phyloP scores from a whole-genome alignment of 345 rosid species.

The Lepidium aucheri region DNA sequence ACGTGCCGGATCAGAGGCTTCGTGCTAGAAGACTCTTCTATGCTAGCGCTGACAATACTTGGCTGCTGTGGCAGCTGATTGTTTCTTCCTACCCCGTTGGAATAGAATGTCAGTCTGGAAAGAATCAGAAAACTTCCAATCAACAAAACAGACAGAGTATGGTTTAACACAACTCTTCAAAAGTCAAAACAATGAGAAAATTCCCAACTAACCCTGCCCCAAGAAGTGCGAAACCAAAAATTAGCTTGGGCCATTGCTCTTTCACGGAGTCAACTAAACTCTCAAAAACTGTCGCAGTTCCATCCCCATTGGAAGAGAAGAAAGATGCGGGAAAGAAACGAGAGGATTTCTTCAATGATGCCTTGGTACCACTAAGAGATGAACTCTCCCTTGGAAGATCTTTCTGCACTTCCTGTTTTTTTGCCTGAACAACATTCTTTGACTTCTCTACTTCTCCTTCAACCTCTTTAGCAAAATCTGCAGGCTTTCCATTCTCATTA shows the following conservation, averaged over 20 bases:
- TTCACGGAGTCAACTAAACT: constrained; percentile 54
- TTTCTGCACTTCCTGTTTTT: constrained; percentile 73
- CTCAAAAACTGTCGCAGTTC: constrained; percentile 58
- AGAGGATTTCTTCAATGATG: constrained; percentile 77
- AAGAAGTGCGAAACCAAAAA: constrained; percentile 60
- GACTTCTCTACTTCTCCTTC: constrained; percentile 65
- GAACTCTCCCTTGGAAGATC: constrained; percentile 60
- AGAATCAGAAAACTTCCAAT: constrained; percentile 13
- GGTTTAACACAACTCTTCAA: not conserved
- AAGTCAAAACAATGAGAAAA: constrained; percentile 10
- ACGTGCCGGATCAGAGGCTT: constrained; percentile 60
- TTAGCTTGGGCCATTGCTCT: constrained; percentile 77
- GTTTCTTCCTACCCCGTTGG: constrained; percentile 54
- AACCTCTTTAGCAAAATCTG: constrained; percentile 45
- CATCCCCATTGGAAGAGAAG: constrained; percentile 79
- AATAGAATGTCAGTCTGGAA: constrained; percentile 61
- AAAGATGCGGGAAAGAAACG: constrained; percentile 96
- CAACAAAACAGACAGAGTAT: not conserved
- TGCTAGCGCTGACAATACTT: constrained; percentile 49
- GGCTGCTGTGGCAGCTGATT: constrained; percentile 59
- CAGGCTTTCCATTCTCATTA: constrained; percentile 49
- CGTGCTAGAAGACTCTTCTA: constrained; percentile 73
- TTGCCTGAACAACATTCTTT: constrained; percentile 47
- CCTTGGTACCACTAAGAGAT: constrained; percentile 53
- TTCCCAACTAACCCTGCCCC: constrained; percentile 70